Evolutionary conservation across 768 basidiomycete species (phyloP), one percentile per base, ranked within the genome.

Genomic region (Botryobasidium botryosum): DNA sequence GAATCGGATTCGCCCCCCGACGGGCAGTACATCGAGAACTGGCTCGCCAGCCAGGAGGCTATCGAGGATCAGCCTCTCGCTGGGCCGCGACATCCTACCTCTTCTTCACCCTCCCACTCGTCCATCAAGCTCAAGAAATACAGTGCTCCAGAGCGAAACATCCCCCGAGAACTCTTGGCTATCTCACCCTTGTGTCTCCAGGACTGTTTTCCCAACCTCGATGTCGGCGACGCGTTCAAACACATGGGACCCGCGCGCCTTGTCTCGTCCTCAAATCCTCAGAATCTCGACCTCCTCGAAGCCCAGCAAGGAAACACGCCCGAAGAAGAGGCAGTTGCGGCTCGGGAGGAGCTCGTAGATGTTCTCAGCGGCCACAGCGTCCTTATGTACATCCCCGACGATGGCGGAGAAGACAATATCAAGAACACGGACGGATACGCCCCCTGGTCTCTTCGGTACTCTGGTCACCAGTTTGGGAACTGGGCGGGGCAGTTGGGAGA

Each of bases 401-500:
- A n/a, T n/a, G n/a, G n/a, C n/a, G n/a, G n/a, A n/a, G n/a, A n/a
- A n/a, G n/a, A n/a, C n/a, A n/a, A n/a, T n/a, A n/a, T n/a, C n/a
- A n/a, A n/a, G n/a, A 55, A 59, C 0, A 57, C 57, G 5, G 62
- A 59, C 18, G 56, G 53, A 15, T 80, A 80, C 53, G 74, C 75
- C 3, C 79, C 92, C 0, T 96, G 87, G 85, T 78, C 83, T 4
- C 68, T 88, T 25, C 69, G 88, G 13, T 97, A 96, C 57, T 86
- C 82, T 50, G 91, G 90, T 1, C 84, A 87, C 56, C 85, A 88
- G 53, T 90, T 88, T 54, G 86, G 87, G 0, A 62, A 56, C 2
- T 96, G 81, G 77, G 91, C 94, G 1, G 88, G 90, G 21, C 94
- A 96, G 57, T 68, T 99, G 3, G 94, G 94, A 10, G 92, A 97